phyloP scores from a whole-genome alignment of 2,329 filamentous ascomycete genomes.

The Sclerotinia nivalis region DNA sequence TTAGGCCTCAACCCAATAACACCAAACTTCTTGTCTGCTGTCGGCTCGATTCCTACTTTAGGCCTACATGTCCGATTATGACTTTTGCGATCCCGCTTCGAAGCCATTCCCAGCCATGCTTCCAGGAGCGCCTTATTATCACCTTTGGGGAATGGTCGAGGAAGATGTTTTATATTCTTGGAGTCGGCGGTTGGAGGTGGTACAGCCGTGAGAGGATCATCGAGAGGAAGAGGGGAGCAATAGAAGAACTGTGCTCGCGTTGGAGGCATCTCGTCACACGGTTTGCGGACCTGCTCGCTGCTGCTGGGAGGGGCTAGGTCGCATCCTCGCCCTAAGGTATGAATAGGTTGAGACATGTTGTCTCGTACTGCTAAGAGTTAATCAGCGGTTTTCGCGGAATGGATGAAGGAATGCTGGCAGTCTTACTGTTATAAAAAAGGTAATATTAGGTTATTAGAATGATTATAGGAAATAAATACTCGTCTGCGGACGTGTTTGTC shows the following conservation, averaged over 20 bases:
- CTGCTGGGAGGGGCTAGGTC: constrained; percentile 30
- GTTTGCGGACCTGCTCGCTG: constrained; percentile 21
- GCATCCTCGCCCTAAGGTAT: constrained; percentile 41
- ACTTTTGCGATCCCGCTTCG: constrained; percentile 50
- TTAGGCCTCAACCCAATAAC: not conserved
- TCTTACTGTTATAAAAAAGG: constrained; percentile 15
- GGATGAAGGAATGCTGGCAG: not conserved
- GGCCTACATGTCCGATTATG: constrained; percentile 44
- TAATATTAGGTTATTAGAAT: constrained; percentile 16
- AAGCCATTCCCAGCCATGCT: constrained; percentile 67
- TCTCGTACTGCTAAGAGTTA: constrained; percentile 22
- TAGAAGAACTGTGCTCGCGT: constrained; percentile 81
- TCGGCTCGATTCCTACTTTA: constrained; percentile 9
- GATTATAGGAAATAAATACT: constrained; percentile 21
- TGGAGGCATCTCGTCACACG: constrained; percentile 53
- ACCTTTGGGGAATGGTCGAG: constrained; percentile 74
- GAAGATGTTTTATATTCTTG: constrained; percentile 57
- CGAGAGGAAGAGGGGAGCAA: constrained; percentile 76
- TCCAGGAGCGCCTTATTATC: constrained; percentile 81
- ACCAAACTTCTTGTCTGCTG: not conserved
- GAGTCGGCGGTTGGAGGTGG: constrained; percentile 53
- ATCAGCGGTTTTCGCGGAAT: not conserved
- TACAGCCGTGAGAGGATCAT: constrained; percentile 77
- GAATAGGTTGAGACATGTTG: constrained; percentile 37
- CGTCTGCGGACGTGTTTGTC: constrained; percentile 27